Percentiles rank a stretch among this genome's conserved stretches.
These are phyloP conservation scores for Colletotrichum sp. DNA, from an alignment of 2,329 filamentous ascomycete genomes.

Conservation along the genomic window DNA sequence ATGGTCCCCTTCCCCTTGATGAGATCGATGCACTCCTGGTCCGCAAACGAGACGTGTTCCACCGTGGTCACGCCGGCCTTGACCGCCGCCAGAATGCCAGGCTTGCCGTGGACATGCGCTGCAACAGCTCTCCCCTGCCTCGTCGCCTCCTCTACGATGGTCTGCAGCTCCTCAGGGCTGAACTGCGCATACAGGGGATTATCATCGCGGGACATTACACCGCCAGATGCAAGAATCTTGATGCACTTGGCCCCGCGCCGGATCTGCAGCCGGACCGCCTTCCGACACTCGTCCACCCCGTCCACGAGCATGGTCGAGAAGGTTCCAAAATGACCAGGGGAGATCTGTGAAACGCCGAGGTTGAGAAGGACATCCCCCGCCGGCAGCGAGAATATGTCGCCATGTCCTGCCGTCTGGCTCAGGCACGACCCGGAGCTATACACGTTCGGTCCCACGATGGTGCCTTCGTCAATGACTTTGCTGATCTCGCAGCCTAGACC, in stretches of 20 bases:
- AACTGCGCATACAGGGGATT: constrained; percentile 47
- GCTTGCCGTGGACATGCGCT: constrained; percentile 51
- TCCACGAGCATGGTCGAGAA: constrained; percentile 42
- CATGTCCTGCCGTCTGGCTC: constrained; percentile 53
- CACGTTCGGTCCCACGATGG: constrained; percentile 52
- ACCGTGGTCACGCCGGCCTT: constrained; percentile 48
- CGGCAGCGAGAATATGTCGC: constrained; percentile 45
- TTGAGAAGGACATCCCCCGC: constrained; percentile 38
- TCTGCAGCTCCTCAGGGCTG: constrained; percentile 45
- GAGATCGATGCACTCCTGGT: constrained; percentile 43
- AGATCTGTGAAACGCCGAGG: constrained; percentile 34
- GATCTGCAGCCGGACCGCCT: constrained; percentile 45
- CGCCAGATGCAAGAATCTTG: constrained; percentile 50
- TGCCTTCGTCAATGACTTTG: constrained; percentile 31
- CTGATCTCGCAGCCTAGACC: constrained; percentile 19
- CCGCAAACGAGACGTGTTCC: constrained; percentile 50
- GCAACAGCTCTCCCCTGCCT: constrained; percentile 43
- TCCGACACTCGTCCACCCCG: constrained; percentile 49
- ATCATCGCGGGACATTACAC: constrained; percentile 44
- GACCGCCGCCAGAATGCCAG: constrained; percentile 50
- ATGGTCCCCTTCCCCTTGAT: constrained; percentile 41
- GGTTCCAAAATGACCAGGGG: constrained; percentile 33
- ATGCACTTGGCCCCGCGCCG: constrained; percentile 53
- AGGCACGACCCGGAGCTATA: constrained; percentile 51
- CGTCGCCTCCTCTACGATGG: constrained; percentile 47